A percentile compares a stretch with the other conserved stretches of the same genome.
phyloP scores from a whole-genome alignment of 768 basidiomycete species.

The Suillus placidus region DNA sequence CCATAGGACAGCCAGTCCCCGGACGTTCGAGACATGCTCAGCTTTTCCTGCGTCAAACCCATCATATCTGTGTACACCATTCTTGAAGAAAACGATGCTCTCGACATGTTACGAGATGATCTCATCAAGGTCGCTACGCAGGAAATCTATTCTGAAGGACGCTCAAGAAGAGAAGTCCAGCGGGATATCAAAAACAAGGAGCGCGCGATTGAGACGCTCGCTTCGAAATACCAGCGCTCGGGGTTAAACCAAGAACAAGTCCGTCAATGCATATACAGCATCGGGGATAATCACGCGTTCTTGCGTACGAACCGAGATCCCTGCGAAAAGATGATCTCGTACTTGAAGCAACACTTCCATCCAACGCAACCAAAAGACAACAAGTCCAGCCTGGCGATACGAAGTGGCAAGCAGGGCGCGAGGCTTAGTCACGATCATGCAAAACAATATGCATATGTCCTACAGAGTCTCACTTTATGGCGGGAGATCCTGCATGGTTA shows the following conservation, averaged over 20 bases:
- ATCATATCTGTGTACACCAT: slow-evolving; percentile 75
- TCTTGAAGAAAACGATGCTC: slow-evolving; percentile 63
- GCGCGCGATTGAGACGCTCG: slow-evolving; percentile 77
- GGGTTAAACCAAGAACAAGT: slow-evolving; percentile 67
- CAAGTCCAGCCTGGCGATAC: slow-evolving; percentile 74
- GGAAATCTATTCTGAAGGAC: slow-evolving; percentile 76
- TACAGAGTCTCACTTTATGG: slow-evolving; percentile 88
- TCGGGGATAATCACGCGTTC: slow-evolving; percentile 91
- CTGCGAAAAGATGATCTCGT: slow-evolving; percentile 81
- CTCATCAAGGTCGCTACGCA: slow-evolving; percentile 76
- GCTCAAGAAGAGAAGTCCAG: slow-evolving; percentile 77
- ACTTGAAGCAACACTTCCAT: slow-evolving; percentile 77
- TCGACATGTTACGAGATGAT: slow-evolving; percentile 76
- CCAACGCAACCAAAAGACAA: slow-evolving; percentile 66
- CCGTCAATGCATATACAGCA: slow-evolving; percentile 82
- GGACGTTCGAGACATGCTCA: slow-evolving; percentile 78
- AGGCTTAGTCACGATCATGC: slow-evolving; percentile 82
- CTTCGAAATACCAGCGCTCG: slow-evolving; percentile 59
- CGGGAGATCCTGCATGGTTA: slow-evolving; percentile 81
- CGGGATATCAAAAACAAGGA: slow-evolving; percentile 85
- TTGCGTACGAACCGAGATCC: slow-evolving; percentile 85
- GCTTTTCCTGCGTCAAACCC: slow-evolving; percentile 76
- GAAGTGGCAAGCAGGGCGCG: slow-evolving; percentile 79
- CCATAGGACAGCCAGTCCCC: slow-evolving; percentile 80
- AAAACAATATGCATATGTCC: slow-evolving; percentile 83